These are phyloP conservation scores for Colletotrichum filicis DNA, from an alignment of 2,329 filamentous ascomycete species.

Conservation along the genomic window DNA sequence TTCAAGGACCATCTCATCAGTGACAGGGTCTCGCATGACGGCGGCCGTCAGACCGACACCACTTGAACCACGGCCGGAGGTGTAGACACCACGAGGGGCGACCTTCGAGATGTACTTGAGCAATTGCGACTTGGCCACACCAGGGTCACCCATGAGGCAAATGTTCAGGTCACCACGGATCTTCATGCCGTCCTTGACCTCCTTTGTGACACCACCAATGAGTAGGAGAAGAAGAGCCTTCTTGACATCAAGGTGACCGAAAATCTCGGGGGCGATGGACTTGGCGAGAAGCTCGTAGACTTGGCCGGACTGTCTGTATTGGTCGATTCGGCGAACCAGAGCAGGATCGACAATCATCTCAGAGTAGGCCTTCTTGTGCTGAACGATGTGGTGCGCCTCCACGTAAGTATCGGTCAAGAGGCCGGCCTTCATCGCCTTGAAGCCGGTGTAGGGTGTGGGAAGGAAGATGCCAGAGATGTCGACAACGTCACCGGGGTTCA, in stretches of 20 bases:
- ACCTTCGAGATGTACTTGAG: slow-evolving; percentile 99
- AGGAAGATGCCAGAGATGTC: slow-evolving; percentile 96
- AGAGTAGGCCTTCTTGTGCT: slow-evolving; percentile 98
- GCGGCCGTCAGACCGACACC: slow-evolving; percentile 86
- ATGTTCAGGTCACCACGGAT: slow-evolving; percentile 99
- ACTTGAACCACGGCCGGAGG: slow-evolving; percentile 82
- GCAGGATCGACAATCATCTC: slow-evolving; percentile 86
- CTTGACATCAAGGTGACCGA: slow-evolving; percentile 95
- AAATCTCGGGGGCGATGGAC: slow-evolving; percentile 98
- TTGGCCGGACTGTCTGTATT: slow-evolving; percentile 85
- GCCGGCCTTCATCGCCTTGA: slow-evolving; percentile 95
- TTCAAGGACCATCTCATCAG: slow-evolving; percentile 86
- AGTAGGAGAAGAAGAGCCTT: slow-evolving; percentile 95
- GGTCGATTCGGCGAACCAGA: slow-evolving; percentile 85
- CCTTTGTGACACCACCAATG: slow-evolving; percentile 95
- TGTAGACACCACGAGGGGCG: slow-evolving; percentile 90
- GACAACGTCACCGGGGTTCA: slow-evolving; percentile 94
- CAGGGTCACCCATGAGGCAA: slow-evolving; percentile 98
- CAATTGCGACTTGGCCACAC: slow-evolving; percentile 98
- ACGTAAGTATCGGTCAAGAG: slow-evolving; percentile 97
- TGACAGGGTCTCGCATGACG: slow-evolving; percentile 86
- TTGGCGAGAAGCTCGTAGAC: slow-evolving; percentile 96
- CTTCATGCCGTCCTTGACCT: slow-evolving; percentile 97
- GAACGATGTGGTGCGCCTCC: slow-evolving; percentile 90
- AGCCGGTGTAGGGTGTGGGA: slow-evolving; percentile 98